Conservation (phyloP, 352 stramenopile species). For the Nothophytophthora sp. region DNA sequence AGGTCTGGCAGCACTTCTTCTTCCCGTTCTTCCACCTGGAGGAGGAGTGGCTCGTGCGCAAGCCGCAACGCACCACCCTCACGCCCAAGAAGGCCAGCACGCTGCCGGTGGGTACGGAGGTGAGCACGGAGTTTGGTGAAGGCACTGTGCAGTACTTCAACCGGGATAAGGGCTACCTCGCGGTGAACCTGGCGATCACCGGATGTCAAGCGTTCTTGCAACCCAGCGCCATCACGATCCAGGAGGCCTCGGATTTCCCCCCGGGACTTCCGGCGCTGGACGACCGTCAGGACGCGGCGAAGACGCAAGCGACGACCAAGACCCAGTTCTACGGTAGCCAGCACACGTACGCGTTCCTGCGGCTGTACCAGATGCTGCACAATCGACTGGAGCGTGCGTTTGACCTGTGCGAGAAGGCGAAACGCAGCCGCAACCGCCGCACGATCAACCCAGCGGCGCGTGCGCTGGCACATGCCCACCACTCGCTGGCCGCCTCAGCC, state of each 20-base stretch:
- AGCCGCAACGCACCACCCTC: constrained; percentile 68
- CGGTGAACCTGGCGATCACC: constrained; percentile 64
- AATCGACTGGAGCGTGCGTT: constrained; percentile 81
- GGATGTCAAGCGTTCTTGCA: constrained; percentile 73
- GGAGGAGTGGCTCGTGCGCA: constrained; percentile 81
- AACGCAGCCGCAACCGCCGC: constrained; percentile 83
- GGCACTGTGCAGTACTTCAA: constrained; percentile 83
- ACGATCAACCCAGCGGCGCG: constrained; percentile 86
- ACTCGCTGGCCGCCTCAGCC: constrained; percentile 39
- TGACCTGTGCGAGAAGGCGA: constrained; percentile 86
- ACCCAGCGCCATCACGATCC: constrained; percentile 69
- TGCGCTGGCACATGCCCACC: constrained; percentile 72
- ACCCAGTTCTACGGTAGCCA: constrained; percentile 81
- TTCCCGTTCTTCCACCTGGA: constrained; percentile 86
- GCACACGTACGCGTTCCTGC: constrained; percentile 88
- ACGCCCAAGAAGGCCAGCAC: constrained; percentile 67
- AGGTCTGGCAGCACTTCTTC: constrained; percentile 85
- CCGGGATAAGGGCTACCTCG: constrained; percentile 54
- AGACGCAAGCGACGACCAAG: constrained; percentile 40
- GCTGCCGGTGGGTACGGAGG: constrained; percentile 65
- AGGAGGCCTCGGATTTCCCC: constrained; percentile 77
- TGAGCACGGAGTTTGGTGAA: constrained; percentile 81
- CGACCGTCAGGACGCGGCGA: constrained; percentile 51
- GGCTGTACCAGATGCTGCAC: constrained; percentile 89
- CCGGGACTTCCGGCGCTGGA: constrained; percentile 63